phyloP scores from a whole-genome alignment of 129 eudicot species.

The Escallonia herrerae region DNA sequence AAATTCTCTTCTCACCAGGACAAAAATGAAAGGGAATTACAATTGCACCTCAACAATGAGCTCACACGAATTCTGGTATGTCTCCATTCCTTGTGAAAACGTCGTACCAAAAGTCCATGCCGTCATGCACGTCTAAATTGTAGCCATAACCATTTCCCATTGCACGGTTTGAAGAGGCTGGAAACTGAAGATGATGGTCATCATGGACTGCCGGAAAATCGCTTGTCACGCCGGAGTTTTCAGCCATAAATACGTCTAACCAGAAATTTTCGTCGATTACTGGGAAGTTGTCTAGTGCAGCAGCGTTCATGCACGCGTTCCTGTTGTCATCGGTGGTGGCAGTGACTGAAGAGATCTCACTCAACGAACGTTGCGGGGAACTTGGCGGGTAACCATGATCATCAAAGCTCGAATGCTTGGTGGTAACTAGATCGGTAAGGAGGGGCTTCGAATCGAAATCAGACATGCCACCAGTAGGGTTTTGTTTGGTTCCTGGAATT shows the following conservation, averaged over 20 bases:
- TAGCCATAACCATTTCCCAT: constrained; percentile 15
- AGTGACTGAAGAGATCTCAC: constrained; percentile 27
- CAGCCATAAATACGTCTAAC: constrained; percentile 37
- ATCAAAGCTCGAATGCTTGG: no score
- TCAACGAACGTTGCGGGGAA: constrained; percentile 26
- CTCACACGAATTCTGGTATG: constrained; percentile 13
- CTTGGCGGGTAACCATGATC: not conserved
- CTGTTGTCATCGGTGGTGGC: constrained; percentile 8
- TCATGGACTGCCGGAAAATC: constrained; percentile 19
- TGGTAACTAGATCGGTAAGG: no score
- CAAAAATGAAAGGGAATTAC: not conserved
- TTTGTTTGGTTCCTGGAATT: not conserved
- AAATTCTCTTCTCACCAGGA: not conserved
- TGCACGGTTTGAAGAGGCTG: not conserved
- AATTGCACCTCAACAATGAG: not conserved
- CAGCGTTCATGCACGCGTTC: constrained; percentile 7
- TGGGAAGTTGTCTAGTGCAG: not conserved
- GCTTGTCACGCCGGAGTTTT: constrained; percentile 11
- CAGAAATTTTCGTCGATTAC: constrained; percentile 38
- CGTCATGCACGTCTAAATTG: constrained; percentile 27
- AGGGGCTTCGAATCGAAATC: no score
- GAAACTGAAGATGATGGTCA: constrained; percentile 17
- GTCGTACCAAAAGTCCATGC: constrained; percentile 55
- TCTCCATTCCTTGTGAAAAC: constrained; percentile 38
- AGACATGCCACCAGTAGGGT: not conserved